Conservation (phyloP, 2,329 filamentous ascomycete genomes). For the Aureobasidium musti region DNA sequence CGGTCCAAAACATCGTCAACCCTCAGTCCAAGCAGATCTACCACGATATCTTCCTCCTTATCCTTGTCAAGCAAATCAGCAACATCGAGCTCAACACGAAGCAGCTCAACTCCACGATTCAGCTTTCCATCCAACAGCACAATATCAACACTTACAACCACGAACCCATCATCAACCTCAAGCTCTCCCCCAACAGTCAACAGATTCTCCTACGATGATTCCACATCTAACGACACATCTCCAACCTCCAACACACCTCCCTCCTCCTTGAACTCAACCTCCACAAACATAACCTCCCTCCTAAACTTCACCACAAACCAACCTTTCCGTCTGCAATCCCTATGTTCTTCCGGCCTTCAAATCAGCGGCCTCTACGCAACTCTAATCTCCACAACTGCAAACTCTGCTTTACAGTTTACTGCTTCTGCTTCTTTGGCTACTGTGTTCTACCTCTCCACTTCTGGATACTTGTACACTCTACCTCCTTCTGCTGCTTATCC, state of each 20-base stretch:
- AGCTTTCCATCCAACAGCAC: slow-evolving; percentile 3
- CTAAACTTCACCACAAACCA: neutral
- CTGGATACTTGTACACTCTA: neutral
- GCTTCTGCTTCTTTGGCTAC: neutral
- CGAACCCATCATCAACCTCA: neutral
- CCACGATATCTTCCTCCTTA: too few species aligned
- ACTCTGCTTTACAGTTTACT: slow-evolving; percentile 7
- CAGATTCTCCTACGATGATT: neutral
- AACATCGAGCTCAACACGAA: neutral
- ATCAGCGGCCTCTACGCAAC: slow-evolving; percentile 17
- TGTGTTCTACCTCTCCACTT: neutral
- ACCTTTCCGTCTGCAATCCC: slow-evolving; percentile 13
- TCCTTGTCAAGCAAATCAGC: neutral
- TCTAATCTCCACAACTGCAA: neutral
- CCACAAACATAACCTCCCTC: neutral
- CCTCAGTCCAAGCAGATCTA: neutral
- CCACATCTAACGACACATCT: neutral
- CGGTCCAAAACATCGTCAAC: neutral
- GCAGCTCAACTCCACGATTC: slow-evolving; percentile 4
- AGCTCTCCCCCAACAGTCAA: neutral
- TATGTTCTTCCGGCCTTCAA: neutral
- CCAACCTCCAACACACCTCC: neutral
- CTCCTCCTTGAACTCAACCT: neutral
- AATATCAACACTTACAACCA: neutral
- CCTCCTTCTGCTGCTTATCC: neutral